Base-by-base conservation (phyloP, 192 early-diverging fungal species). In the Chytriomyces confervae region DNA sequence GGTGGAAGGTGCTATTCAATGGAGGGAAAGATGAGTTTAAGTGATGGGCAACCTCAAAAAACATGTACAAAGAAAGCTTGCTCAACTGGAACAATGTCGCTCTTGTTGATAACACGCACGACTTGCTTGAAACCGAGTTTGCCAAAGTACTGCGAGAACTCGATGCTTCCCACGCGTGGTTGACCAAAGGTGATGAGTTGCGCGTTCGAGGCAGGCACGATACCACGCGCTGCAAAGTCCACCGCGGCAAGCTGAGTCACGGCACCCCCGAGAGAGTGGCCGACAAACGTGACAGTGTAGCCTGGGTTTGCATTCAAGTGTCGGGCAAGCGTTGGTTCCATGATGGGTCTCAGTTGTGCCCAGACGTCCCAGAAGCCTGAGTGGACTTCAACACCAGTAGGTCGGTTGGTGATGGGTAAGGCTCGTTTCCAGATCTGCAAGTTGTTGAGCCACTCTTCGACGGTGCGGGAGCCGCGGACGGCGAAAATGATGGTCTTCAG, bases 251-350 rank as follows among this genome's bases (percentile, higher is more conserved):
- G 29, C 18, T 73, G 50, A 27, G 66, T 27, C 24, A 77, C 53
- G 13, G 83, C 78, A 20, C 72, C 83, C 5, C 82, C 82, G 24
- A 83, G 66, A 36, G 51, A 63, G 79, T 83, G 82, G 2, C 82
- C 82, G 6, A 61, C 62, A 29, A 83, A 72, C 7, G 48, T 49
- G 27, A 83, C 43, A 9, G 18, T 63, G 71, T 72, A 83, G n/a
- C 48, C 71, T 10, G 51, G 72, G 62, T n/a, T 23, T 3, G 36
- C n/a, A 18, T 18, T 27, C 5, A 18, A 29, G 27, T 64, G 6
- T 24, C 29, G 11, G 18, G 36, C 20, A 11, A 64, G 29, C 20
- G 20, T 64, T 18, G 16, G 16, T 9, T 20, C 62, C 20, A 64
- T 13, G 23, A 62, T 48, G 23, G 67, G 66, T 24, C 49, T 20